Evolutionary conservation across 1,139 yeast genomes (phyloP), one percentile per base, ranked within the genome.

Genomic region (Saccharomyces pastorianus): DNA sequence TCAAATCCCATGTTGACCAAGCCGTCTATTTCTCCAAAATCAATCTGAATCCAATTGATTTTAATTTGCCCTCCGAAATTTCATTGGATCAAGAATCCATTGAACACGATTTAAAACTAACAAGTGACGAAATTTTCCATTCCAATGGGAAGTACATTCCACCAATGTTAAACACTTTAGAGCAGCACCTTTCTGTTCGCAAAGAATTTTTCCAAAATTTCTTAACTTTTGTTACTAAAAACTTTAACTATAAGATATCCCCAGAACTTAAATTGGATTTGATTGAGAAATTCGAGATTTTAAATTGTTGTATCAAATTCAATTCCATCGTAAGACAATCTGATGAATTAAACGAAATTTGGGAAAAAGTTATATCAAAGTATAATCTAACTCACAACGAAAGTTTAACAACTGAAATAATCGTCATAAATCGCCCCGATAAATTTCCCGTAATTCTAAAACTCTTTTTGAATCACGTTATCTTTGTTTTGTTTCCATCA

Each of bases 1-100:
- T 85, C 49, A 85, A 84, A 64, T 79, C 89, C 0, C 89, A 83
- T 60, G 79, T 90, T 28, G 95, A 86, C 62, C 97, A 90, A 68
- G 96, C 89, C 0, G 80, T 90, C 0, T 85, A 83, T 62, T 74
- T 75, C 53, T 70, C 73, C 1, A 65, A 66, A 4, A 67, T 64
- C 20, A 53, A 54, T 32, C 64, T 52, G 62, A 81, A 73, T 51
- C 86, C 80, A 56, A 65, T 90, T 27, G 80, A 82, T 47, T 89
- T 88, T 67, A 77, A 80, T 60, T 66, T 79, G 47, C 72, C 78
- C n/a, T 62, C 70, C n/a, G 75, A 71, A 31, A 62, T 64, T 6
- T 65, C 62, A 2, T 61, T 69, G 52, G 71, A 75, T 11, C 61
- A 66, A 1, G 73, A 73, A 6, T 72, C 72, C 3, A 69, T 84